Percentiles rank a stretch among this genome's conserved stretches.
These are phyloP conservation scores for Malassezia yamatoensis DNA, from an alignment of 1,284 basidiomycete genomes.

Conservation along the genomic window DNA sequence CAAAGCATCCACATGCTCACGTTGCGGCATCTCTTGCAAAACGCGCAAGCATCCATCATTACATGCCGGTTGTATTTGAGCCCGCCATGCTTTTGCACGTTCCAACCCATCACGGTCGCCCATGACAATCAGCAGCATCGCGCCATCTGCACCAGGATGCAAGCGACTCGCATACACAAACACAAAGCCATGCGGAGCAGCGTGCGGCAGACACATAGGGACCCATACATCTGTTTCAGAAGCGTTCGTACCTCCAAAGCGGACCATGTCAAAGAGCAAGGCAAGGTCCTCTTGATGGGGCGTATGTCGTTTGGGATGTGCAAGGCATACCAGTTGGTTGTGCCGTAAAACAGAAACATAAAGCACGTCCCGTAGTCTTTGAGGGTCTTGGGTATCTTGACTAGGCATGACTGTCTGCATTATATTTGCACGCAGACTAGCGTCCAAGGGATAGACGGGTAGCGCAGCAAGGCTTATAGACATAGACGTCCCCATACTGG, in stretches of 20 bases:
- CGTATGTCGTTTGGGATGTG: conserved; percentile 80
- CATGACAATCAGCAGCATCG: conserved; percentile 35
- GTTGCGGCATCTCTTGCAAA: not conserved
- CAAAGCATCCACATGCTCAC: conserved; percentile 53
- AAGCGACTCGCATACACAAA: conserved; percentile 81
- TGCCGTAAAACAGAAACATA: conserved; percentile 76
- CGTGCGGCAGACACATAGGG: conserved; percentile 89
- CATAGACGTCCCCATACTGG: conserved; percentile 24
- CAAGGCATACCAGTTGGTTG: conserved; percentile 71
- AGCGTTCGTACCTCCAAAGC: conserved; percentile 55
- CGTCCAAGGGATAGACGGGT: conserved; percentile 66
- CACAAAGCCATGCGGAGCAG: conserved; percentile 78
- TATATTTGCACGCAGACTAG: conserved; percentile 53
- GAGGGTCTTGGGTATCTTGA: not conserved
- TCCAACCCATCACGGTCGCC: conserved; percentile 33
- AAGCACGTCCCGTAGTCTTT: conserved; percentile 60
- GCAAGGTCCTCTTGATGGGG: conserved; percentile 63
- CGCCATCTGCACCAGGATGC: conserved; percentile 25
- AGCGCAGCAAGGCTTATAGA: conserved; percentile 55
- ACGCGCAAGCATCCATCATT: not conserved
- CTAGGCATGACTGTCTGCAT: conserved; percentile 22
- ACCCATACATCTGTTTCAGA: conserved; percentile 64
- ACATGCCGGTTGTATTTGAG: not conserved
- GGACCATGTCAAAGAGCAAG: conserved; percentile 51
- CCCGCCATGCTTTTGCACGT: conserved; percentile 17